Evolutionary conservation across 2,329 filamentous ascomycete genomes (phyloP).

Genomic region (Neofusicoccum ribis): DNA sequence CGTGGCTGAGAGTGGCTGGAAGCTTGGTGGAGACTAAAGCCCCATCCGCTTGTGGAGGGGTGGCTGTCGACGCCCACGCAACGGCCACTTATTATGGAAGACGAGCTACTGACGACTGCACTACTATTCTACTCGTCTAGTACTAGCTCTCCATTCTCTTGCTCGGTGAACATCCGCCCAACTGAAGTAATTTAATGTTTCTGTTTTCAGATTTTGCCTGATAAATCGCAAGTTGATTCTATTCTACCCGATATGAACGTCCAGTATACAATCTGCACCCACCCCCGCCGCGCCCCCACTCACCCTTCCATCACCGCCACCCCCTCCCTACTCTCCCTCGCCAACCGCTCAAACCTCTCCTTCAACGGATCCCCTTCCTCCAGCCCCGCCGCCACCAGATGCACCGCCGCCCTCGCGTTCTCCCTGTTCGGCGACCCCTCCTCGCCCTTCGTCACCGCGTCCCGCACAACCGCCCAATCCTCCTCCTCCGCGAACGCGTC

Average conservation of each 20-base stretch:
- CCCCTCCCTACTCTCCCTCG: neutral
- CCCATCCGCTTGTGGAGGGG: neutral
- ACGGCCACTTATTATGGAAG: too few relatives aligned
- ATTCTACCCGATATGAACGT: too few relatives aligned
- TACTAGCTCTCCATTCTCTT: too few relatives aligned
- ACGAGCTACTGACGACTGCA: too few relatives aligned
- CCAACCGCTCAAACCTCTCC: neutral
- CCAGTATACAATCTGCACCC: too few relatives aligned
- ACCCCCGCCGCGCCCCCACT: neutral
- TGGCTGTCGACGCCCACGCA: too few relatives aligned
- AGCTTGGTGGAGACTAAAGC: neutral
- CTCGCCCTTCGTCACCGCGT: neutral
- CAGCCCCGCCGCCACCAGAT: neutral
- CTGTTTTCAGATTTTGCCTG: too few relatives aligned
- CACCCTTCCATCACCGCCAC: neutral
- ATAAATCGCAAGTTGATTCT: too few relatives aligned
- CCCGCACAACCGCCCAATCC: neutral
- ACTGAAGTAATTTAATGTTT: too few relatives aligned
- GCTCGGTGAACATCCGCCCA: too few relatives aligned
- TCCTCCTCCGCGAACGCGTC: constrained; percentile 13
- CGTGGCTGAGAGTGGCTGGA: neutral
- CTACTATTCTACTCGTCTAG: too few relatives aligned
- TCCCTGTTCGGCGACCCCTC: neutral
- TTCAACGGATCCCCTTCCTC: neutral
- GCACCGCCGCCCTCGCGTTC: neutral